Conservation (phyloP, 192 early-diverging fungal genomes). For the Endogone sp. region DNA sequence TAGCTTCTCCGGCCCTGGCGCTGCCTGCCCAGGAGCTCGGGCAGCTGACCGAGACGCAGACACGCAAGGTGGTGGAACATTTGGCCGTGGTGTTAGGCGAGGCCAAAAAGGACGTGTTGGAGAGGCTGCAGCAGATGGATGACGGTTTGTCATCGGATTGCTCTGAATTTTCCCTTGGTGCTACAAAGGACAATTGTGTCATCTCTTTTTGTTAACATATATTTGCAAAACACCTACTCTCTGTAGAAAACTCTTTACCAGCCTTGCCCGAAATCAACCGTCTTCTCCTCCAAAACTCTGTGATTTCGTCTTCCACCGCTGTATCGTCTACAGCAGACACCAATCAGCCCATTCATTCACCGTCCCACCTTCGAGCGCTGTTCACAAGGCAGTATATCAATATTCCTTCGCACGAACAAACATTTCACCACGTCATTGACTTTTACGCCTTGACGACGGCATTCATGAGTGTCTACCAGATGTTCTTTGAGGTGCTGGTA, state of each 20-base stretch:
- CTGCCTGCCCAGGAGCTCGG: not conserved
- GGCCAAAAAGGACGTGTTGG: not conserved
- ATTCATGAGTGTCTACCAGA: conserved; percentile 42
- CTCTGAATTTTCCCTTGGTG: too few species aligned
- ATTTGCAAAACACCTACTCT: not conserved
- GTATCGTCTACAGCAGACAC: too few species aligned
- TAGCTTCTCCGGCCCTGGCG: too few species aligned
- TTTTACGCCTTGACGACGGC: conserved; percentile 34
- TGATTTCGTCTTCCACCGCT: not conserved
- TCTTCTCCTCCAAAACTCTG: not conserved
- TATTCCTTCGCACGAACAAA: not conserved
- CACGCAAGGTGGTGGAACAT: not conserved
- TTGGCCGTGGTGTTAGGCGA: not conserved
- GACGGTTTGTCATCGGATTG: not conserved
- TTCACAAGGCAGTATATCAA: not conserved
- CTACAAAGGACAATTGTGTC: too few species aligned
- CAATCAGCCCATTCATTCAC: not conserved
- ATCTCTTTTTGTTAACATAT: not conserved
- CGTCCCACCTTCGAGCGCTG: not conserved
- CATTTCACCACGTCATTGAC: conserved; percentile 7
- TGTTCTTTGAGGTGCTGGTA: conserved; percentile 14
- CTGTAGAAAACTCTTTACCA: not conserved
- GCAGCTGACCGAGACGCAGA: not conserved
- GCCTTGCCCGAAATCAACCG: not conserved
- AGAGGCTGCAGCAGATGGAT: not conserved